These are phyloP conservation scores for Primulina huaijiensis DNA, from an alignment of 257 asterid genomes.

Conservation along the genomic window DNA sequence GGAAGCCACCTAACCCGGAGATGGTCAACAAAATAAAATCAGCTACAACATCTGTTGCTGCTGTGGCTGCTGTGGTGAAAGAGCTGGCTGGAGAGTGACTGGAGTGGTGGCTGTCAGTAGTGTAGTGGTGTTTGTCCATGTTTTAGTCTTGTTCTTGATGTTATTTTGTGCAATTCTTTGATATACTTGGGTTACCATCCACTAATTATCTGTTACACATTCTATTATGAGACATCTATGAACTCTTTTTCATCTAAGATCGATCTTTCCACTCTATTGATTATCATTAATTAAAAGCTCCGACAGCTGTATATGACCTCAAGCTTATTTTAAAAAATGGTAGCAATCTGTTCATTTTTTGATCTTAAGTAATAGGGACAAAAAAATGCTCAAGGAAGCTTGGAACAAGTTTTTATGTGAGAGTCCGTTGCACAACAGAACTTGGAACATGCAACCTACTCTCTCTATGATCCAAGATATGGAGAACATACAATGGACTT, in stretches of 20 bases:
- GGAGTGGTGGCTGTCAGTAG: too few relatives aligned
- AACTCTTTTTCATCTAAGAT: conserved; percentile 1
- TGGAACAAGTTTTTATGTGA: neutral
- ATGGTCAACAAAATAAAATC: too few relatives aligned
- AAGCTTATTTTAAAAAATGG: neutral
- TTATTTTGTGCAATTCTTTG: neutral
- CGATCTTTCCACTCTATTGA: neutral
- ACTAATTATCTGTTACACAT: neutral
- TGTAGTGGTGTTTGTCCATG: too few relatives aligned
- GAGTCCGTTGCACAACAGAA: too few relatives aligned
- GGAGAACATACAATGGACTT: too few relatives aligned
- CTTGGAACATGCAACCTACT: too few relatives aligned
- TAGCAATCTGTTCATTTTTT: neutral
- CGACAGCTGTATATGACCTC: conserved; percentile 35
- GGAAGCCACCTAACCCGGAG: too few relatives aligned
- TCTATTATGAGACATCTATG: neutral
- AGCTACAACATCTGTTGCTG: too few relatives aligned
- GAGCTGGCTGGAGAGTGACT: too few relatives aligned
- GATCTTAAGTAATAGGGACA: neutral
- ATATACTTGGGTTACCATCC: neutral
- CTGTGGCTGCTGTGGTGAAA: too few relatives aligned
- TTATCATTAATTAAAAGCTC: conserved; percentile 45
- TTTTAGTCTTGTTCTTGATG: too few relatives aligned
- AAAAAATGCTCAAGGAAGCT: neutral
- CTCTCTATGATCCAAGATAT: too few relatives aligned